These are phyloP conservation scores for Achaetomiella virescens DNA, from an alignment of 495 filamentous ascomycete species.

Conservation along the genomic window DNA sequence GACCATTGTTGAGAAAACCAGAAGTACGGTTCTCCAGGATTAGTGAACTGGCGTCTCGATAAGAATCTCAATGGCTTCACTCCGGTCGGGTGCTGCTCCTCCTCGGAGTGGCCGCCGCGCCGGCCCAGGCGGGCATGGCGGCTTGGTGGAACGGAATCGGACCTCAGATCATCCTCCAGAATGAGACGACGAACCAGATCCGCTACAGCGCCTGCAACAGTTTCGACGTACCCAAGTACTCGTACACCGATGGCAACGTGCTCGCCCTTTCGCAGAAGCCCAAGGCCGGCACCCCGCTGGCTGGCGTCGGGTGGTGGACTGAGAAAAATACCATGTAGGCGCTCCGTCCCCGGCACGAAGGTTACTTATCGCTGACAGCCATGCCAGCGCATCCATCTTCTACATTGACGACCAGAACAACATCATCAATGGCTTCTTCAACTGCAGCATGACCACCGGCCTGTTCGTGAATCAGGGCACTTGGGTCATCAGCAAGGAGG, in stretches of 20 bases:
- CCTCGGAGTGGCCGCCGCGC: constrained; percentile 16
- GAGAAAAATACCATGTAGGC: constrained; percentile 19
- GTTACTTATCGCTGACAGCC: background rate
- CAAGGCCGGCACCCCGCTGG: constrained; percentile 30
- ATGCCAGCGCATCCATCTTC: constrained; percentile 27
- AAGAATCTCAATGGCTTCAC: constrained; percentile 6
- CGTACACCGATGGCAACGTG: constrained; percentile 18
- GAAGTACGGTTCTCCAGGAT: too few relatives aligned
- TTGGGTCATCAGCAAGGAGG: constrained; percentile 19
- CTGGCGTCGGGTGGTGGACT: constrained; percentile 30
- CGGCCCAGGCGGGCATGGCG: constrained; percentile 23
- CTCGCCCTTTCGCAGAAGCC: constrained; percentile 20
- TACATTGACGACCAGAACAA: constrained; percentile 20
- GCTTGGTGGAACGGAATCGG: constrained; percentile 29
- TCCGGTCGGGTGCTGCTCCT: constrained; percentile 19
- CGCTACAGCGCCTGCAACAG: constrained; percentile 34
- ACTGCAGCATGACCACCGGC: constrained; percentile 32
- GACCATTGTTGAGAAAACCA: too few relatives aligned
- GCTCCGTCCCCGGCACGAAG: background rate
- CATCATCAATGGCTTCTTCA: constrained; percentile 25
- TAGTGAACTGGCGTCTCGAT: background rate
- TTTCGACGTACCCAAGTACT: constrained; percentile 22
- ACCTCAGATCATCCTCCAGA: constrained; percentile 33
- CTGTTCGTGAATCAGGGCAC: constrained; percentile 19
- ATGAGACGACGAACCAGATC: constrained; percentile 28